Conservation (phyloP, 352 stramenopile genomes). For the Globisporangium viniferum region DNA sequence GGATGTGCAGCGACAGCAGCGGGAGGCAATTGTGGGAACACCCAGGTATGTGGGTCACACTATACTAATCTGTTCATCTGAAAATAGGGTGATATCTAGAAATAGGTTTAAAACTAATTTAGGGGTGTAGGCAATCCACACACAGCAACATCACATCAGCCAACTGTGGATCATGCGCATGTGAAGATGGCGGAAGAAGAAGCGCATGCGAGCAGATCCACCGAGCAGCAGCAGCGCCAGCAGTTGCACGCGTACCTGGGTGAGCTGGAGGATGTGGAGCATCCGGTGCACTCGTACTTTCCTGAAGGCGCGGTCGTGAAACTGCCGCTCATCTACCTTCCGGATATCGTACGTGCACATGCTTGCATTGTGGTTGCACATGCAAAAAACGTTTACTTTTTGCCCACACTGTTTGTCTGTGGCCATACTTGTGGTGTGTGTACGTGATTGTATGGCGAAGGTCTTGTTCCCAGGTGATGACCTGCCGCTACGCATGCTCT, state of each 20-base stretch:
- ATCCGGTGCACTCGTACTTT: constrained; percentile 44
- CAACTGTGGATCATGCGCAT: neutral
- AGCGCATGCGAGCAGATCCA: neutral
- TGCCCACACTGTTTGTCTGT: neutral
- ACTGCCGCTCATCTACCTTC: constrained; percentile 70
- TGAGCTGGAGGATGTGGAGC: constrained; percentile 54
- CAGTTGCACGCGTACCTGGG: constrained; percentile 68
- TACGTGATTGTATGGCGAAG: constrained; percentile 21
- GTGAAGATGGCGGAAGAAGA: neutral
- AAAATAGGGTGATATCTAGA: neutral
- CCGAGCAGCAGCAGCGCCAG: neutral
- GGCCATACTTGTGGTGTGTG: neutral
- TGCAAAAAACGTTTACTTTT: neutral
- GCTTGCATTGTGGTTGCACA: neutral
- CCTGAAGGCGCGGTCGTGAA: constrained; percentile 45
- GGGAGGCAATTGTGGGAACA: neutral
- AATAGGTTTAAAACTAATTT: neutral
- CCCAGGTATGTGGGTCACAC: neutral
- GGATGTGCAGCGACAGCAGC: constrained; percentile 9
- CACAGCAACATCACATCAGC: neutral
- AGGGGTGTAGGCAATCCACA: neutral
- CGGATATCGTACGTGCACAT: constrained; percentile 55
- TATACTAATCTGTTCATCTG: neutral
- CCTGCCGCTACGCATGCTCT: constrained; percentile 72
- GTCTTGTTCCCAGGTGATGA: constrained; percentile 82